These are phyloP conservation scores for Wolfiporia cocos DNA, from an alignment of 1,284 basidiomycete species.

Conservation along the genomic window DNA sequence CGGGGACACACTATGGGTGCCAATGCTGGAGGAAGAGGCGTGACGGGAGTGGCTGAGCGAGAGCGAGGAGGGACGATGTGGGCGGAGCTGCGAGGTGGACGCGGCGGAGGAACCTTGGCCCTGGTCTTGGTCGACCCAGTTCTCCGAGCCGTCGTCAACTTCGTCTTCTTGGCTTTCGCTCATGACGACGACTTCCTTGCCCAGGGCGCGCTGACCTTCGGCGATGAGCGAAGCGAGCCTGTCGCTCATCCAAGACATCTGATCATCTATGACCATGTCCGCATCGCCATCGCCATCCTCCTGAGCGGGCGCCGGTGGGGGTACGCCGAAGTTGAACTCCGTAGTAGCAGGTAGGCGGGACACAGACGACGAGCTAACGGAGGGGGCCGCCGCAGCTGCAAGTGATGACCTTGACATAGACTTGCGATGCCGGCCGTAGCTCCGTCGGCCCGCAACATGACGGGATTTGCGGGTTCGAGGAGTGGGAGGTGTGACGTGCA, in stretches of 20 bases:
- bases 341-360: conserved; percentile 16
- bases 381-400: too few relatives aligned
- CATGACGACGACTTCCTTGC: conserved; percentile 65
- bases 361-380: conserved; percentile 12
- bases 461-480: conserved; percentile 25
- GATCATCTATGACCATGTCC: conserved; percentile 40
- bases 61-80: conserved; percentile 22
- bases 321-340: conserved; percentile 19
- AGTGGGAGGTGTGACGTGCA: conserved; percentile 18
- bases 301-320: conserved; percentile 20
- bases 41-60: conserved; percentile 18
- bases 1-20: conserved; percentile 23
- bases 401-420: conserved; percentile 22
- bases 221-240: conserved; percentile 61
- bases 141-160: conserved; percentile 64
- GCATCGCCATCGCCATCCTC: conserved; percentile 29
- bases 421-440: conserved; percentile 30
- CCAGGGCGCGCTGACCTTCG: conserved; percentile 67
- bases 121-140: conserved; percentile 41
- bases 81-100: conserved; percentile 26
- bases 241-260: conserved; percentile 76
- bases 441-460: conserved; percentile 24
- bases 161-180: conserved; percentile 67
- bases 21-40: conserved; percentile 18
- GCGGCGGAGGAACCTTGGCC: conserved; percentile 25